Evolutionary conservation across 1,284 basidiomycete genomes (phyloP).

Genomic region (Violaceomyces palustris): DNA sequence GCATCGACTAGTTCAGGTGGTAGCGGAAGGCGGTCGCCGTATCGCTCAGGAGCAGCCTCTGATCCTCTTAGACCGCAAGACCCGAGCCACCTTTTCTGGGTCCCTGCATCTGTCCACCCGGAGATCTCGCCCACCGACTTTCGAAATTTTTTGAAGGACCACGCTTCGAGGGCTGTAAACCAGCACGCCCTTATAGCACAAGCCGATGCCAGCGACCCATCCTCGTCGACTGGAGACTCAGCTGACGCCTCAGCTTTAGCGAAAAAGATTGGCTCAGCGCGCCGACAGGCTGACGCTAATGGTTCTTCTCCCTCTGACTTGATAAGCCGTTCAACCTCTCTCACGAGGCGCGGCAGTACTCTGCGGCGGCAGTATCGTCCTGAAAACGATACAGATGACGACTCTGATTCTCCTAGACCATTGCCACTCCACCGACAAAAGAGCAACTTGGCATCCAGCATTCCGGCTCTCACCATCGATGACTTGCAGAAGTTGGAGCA

Average conservation of each 20-base stretch:
- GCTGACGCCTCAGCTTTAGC: too few species aligned
- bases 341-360: constrained; percentile 43
- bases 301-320: too few species aligned
- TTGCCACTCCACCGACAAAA: constrained; percentile 21
- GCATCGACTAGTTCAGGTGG: neutral
- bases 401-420: constrained; percentile 59
- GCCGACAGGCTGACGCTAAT: too few species aligned
- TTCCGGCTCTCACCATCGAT: constrained; percentile 71
- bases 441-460: constrained; percentile 11
- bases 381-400: constrained; percentile 59
- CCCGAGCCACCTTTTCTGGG: constrained; percentile 77
- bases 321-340: constrained; percentile 34
- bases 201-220: too few species aligned
- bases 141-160: constrained; percentile 86
- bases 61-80: constrained; percentile 15
- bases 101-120: constrained; percentile 89
- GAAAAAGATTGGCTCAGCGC: too few species aligned
- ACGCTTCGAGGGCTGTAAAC: constrained; percentile 59
- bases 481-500: constrained; percentile 89
- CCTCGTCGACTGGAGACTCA: too few species aligned
- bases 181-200: constrained; percentile 22
- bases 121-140: constrained; percentile 96
- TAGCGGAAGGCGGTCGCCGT: neutral
- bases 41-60: neutral
- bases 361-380: constrained; percentile 58